phyloP scores from a whole-genome alignment of 345 rosid species.

The Lumnitzera littorea region DNA sequence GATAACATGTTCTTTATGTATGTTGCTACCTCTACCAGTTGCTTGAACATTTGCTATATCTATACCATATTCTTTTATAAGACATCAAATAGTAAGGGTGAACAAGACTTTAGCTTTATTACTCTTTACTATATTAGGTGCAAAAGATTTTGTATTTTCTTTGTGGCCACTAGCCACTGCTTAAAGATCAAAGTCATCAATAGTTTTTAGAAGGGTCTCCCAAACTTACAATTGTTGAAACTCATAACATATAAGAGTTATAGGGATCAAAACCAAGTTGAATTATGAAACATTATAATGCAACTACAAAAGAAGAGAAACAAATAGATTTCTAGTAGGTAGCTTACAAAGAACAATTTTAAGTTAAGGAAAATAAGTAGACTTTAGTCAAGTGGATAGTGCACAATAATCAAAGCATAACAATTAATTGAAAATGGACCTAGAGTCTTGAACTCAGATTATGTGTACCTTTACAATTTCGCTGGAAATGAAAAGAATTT shows the following conservation, averaged over 20 bases:
- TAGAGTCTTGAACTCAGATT: too few relatives aligned
- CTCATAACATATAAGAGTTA: slow-evolving; percentile 3
- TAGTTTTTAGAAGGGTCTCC: slow-evolving; percentile 68
- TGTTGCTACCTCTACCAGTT: slow-evolving; percentile 68
- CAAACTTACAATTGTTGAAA: slow-evolving; percentile 56
- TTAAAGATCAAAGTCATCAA: slow-evolving; percentile 37
- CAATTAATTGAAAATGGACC: too few relatives aligned
- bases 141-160: slow-evolving; percentile 12
- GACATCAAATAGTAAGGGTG: slow-evolving; percentile 72
- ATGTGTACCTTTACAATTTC: slow-evolving; percentile 70
- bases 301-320: too few relatives aligned
- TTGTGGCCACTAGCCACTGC: slow-evolving; percentile 10
- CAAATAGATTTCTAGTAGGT: neutral
- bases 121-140: slow-evolving; percentile 20
- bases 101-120: slow-evolving; percentile 41
- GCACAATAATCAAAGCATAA: too few relatives aligned
- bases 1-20: slow-evolving; percentile 71
- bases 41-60: slow-evolving; percentile 51
- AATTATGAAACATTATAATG: neutral
- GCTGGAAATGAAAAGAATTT: slow-evolving; percentile 56
- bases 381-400: neutral
- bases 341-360: neutral
- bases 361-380: neutral
- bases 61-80: slow-evolving; percentile 68
- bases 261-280: neutral